A percentile compares a stretch with the other conserved stretches of the same genome.
Evolutionary conservation across 257 asterid species (phyloP).

Genomic region (Solanum etuberosum): DNA sequence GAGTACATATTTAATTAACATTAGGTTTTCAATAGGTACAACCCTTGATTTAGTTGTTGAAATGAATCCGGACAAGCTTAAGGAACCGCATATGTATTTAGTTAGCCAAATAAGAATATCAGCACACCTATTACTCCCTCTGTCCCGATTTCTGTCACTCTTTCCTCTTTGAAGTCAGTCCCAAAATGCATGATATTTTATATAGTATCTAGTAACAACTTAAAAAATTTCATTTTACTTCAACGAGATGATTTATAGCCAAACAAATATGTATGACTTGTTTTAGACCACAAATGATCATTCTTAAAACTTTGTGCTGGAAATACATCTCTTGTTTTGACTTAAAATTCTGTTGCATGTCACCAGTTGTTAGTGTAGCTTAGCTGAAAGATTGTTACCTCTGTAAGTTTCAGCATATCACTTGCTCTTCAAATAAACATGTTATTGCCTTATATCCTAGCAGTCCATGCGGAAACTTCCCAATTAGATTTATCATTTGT

Average conservation of each 20-base stretch:
- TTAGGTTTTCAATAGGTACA: too few species aligned
- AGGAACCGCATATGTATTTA: too few species aligned
- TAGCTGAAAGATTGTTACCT: neutral
- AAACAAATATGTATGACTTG: neutral
- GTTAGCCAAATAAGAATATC: too few species aligned
- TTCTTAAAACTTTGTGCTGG: neutral
- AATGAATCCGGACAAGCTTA: too few species aligned
- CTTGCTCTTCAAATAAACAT: neutral
- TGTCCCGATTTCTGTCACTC: neutral
- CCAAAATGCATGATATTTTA: neutral
- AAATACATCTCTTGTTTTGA: neutral
- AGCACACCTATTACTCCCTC: too few species aligned
- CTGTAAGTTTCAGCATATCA: neutral
- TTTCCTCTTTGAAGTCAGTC: neutral
- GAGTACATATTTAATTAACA: too few species aligned
- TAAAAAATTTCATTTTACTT: neutral
- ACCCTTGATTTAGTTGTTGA: too few species aligned
- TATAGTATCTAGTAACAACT: neutral
- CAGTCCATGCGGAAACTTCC: neutral
- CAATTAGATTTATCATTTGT: neutral
- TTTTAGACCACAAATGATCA: neutral
- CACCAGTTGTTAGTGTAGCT: neutral
- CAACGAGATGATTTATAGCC: neutral
- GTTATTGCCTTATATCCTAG: neutral
- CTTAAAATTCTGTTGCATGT: neutral